Conservation (phyloP, 176 grass and related monocot species). For the Otatea glauca region DNA sequence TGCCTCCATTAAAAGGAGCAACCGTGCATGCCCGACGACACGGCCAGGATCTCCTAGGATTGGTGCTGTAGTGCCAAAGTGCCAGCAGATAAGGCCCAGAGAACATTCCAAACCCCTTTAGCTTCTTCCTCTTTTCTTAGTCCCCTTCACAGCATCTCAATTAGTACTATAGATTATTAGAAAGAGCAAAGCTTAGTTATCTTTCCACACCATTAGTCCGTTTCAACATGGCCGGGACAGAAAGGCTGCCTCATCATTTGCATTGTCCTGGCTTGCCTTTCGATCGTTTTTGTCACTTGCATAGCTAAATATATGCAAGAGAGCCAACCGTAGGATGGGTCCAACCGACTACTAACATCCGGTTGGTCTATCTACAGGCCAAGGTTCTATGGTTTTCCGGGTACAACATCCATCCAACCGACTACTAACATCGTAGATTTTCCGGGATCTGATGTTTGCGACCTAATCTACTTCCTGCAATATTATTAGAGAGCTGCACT, state of each 20-base stretch:
- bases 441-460: not conserved
- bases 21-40: constrained; percentile 1
- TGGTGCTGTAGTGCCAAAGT: constrained; percentile 42
- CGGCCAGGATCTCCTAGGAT: constrained; percentile 35
- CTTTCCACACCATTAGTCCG: constrained; percentile 40
- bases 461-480: not conserved
- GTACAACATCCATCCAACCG: no score
- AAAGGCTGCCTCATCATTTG: constrained; percentile 49
- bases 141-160: not conserved
- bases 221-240: constrained; percentile 26
- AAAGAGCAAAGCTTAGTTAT: constrained; percentile 18
- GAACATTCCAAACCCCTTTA: constrained; percentile 72
- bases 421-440: not conserved
- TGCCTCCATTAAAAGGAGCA: constrained; percentile 45
- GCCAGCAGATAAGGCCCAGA: constrained; percentile 46
- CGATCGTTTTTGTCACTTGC: not conserved
- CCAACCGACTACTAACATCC: not conserved
- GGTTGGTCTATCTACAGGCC: not conserved
- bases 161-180: not conserved
- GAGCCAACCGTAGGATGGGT: no score
- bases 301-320: not conserved
- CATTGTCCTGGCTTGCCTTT: constrained; percentile 17
- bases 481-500: not conserved
- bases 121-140: constrained; percentile 24
- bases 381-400: not conserved